Evolutionary conservation across 1,284 basidiomycete genomes (phyloP), one percentile per base, ranked within the genome.

Genomic region (Leccinum angustisporum): DNA sequence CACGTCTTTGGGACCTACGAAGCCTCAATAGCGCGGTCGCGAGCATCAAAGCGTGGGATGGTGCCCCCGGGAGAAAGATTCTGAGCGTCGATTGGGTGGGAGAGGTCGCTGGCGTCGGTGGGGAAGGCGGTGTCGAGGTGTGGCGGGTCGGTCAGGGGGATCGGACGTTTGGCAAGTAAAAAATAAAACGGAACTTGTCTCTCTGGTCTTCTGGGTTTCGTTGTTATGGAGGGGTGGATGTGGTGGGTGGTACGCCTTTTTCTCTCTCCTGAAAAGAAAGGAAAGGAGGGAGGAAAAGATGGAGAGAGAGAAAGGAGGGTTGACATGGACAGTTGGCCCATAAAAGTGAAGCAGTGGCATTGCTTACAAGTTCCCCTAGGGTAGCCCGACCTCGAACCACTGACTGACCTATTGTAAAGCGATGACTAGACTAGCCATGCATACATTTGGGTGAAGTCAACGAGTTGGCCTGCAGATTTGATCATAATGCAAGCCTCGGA

Each of bases 1-100:
- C 91, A 2, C 83, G 94, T 30, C 79, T 97, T 18, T 97, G 94
- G 94, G 95, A 98, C 74, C 76, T 94, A 31, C 81, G 94, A 1
- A 91, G 88, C 67, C 77, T 80, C 16, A 85, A 85, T 67, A 75
- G 79, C 10, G 83, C 88, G 1, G 78, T 92, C 73, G 80, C 88
- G 67, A 84, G 81, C 63, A 93, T 96, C 74, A 82, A 80, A 54
- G 82, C 79, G 2, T 86, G 84, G 84, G 82, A 84, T 4, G 81
- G 78, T 14, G 63, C 25, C 0, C 3, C 68, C 6, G 43, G 18
- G 5, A 77, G 79, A 73, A 94, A 94, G 73, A 81, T 92, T 0
- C 73, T 95, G 61, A 82, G 83, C 51, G 79, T 94, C 8, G 92
- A 94, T 72, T 96, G 93, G 94, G 83, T 72, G 30, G 70, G 82